A percentile compares a stretch with the other conserved stretches of the same genome.
phyloP scores from a whole-genome alignment of 768 basidiomycete genomes.

The Macrolepiota dolichaula region DNA sequence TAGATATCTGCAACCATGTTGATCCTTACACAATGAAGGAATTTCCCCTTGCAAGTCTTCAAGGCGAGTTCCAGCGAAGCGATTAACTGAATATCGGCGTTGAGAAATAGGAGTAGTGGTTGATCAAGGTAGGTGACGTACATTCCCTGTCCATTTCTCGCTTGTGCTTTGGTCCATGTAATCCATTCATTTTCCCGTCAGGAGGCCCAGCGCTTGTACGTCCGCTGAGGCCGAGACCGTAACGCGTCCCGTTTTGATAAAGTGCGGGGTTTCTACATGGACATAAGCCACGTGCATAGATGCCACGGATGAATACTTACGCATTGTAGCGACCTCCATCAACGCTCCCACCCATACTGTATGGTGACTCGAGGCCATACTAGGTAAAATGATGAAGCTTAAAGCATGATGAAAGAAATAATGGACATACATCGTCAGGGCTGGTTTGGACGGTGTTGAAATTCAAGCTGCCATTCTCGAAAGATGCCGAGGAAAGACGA shows the following conservation, averaged over 20 bases:
- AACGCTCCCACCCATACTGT: constrained; percentile 44
- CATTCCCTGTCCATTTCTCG: constrained; percentile 89
- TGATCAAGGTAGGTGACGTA: constrained; percentile 23
- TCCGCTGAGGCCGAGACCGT: constrained; percentile 61
- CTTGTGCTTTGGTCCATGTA: constrained; percentile 93
- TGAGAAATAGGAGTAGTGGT: constrained; percentile 2
- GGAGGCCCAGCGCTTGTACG: constrained; percentile 45
- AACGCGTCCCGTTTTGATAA: constrained; percentile 74
- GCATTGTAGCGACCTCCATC: constrained; percentile 53
- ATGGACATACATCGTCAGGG: constrained; percentile 53
- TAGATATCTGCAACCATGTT: constrained; percentile 96
- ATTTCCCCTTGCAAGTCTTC: constrained; percentile 97
- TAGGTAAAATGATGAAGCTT: constrained; percentile 28
- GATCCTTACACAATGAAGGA: constrained; percentile 92
- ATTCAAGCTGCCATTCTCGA: constrained; percentile 49
- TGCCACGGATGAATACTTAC: constrained; percentile 52
- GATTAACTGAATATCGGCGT: constrained; percentile 63
- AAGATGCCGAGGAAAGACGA: constrained; percentile 56
- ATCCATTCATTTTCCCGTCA: constrained; percentile 82
- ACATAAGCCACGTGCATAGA: constrained; percentile 26
- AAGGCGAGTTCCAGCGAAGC: constrained; percentile 92
- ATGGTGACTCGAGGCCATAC: constrained; percentile 58
- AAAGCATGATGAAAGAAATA: constrained; percentile 6
- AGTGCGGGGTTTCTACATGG: constrained; percentile 20
- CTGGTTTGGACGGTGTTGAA: constrained; percentile 51